Evolutionary conservation across 306 rosid species (phyloP).

Genomic region (Oemleria cerasiformis): DNA sequence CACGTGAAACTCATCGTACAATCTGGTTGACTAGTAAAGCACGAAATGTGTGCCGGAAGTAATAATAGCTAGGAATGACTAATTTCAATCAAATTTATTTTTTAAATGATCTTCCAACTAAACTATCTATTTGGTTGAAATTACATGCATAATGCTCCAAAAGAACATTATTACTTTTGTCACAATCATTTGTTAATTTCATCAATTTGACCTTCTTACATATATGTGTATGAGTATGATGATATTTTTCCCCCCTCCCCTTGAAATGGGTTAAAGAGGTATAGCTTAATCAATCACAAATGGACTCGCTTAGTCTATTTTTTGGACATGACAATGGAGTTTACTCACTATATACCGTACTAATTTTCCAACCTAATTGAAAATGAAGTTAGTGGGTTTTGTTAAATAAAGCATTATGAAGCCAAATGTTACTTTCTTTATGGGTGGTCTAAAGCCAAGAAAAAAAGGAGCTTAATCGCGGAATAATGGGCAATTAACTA

Average conservation of each 20-base stretch:
- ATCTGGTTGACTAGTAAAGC: no score
- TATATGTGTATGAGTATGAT: neutral
- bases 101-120: neutral
- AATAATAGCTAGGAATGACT: no score
- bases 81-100: no score
- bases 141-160: constrained; percentile 8
- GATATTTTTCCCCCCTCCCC: no score
- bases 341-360: constrained; percentile 8
- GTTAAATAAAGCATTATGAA: constrained; percentile 20
- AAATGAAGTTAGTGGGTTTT: constrained; percentile 28
- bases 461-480: constrained; percentile 26
- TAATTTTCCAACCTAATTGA: constrained; percentile 7
- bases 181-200: constrained; percentile 10
- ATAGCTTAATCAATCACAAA: constrained; percentile 10
- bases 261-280: neutral
- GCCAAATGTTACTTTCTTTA: constrained; percentile 12
- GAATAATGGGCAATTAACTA: constrained; percentile 25
- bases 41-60: no score
- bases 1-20: neutral
- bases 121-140: neutral
- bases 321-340: constrained; percentile 8
- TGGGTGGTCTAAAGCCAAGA: constrained; percentile 19
- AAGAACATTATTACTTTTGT: constrained; percentile 8
- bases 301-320: neutral
- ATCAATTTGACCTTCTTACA: neutral